Base-by-base conservation (phyloP, 1,284 basidiomycete species). In the Athelia sp. region DNA sequence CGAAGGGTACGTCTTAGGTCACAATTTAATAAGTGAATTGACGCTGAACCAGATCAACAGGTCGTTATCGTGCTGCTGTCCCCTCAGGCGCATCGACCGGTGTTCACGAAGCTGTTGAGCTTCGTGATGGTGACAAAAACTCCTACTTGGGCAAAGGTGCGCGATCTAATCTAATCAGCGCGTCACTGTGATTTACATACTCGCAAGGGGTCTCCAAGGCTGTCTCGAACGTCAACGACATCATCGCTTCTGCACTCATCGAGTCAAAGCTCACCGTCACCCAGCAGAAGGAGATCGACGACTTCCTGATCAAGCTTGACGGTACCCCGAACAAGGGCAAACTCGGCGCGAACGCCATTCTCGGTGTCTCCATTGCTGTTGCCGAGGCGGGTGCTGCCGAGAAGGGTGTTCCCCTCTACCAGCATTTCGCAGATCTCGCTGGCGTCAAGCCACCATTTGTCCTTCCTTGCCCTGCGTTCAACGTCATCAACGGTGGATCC, bases 401-500 rank as follows among this genome's bases (percentile, higher is more conserved):
- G 75, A 94, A 95, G 79, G 90, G 87, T 56, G 78, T 98, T 50
- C 93, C 97, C 51, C 87, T 98, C 62, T 99, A 99, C 82, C 84
- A 92, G 69, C 93, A 98, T 81, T 84, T 99, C 61, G 96, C 95
- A 49, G 86, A 92, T 58, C 87, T 99, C 60, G 91, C 96, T 53
- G 94, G 95, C 61, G 82, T 97, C 72, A 91, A 93, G 73, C 79
- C 90, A 52, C 96, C 96, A 43, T 98, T 88, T 74, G 77, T 93
- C 52, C 87, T 98, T 62, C 96, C 96, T 60, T 78, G 72, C 67
- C 97, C 94, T 49, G 86, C 91, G 53, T 93, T 98, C 83, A 99
- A 99, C 74, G 97, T 99, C 65, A 99, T 99, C 81, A 99, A 99
- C 76, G 97, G 97, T 73, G 97, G 97, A 58, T 98, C 94, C 58